Evolutionary conservation across 2,329 filamentous ascomycete species (phyloP).

Genomic region (Didymella segeticola): DNA sequence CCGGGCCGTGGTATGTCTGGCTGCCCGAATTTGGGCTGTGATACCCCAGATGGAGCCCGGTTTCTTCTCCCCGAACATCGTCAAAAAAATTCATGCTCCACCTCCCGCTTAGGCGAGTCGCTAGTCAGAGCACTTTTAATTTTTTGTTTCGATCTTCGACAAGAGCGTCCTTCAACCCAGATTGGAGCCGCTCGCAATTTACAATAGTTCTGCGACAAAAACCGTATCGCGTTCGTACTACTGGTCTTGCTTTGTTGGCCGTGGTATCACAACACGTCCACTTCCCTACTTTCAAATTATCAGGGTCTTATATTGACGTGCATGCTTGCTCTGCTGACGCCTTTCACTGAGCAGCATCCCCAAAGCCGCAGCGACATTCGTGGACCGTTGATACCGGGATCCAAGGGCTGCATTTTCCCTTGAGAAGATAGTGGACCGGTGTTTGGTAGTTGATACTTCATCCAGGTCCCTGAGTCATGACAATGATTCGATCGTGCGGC

Average conservation of each 20-base stretch:
- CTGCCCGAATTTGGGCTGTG: background rate
- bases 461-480: background rate
- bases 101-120: background rate
- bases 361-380: background rate
- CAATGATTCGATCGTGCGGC: background rate
- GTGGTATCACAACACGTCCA: background rate
- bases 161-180: no score
- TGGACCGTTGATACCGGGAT: background rate
- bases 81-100: background rate
- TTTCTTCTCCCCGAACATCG: background rate
- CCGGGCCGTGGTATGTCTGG: background rate
- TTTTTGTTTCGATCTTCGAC: background rate
- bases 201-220: background rate
- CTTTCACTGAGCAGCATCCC: background rate
- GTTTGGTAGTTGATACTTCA: background rate
- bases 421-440: no score
- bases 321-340: background rate
- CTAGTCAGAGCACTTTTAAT: background rate
- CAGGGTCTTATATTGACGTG: background rate
- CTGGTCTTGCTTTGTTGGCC: background rate
- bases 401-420: background rate
- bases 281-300: background rate
- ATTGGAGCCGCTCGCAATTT: background rate
- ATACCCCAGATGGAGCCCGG: conserved; percentile 4
- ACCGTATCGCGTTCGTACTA: background rate